These are phyloP conservation scores for Euphorbia pulcherrima DNA, from an alignment of 345 rosid species.

Conservation along the genomic window DNA sequence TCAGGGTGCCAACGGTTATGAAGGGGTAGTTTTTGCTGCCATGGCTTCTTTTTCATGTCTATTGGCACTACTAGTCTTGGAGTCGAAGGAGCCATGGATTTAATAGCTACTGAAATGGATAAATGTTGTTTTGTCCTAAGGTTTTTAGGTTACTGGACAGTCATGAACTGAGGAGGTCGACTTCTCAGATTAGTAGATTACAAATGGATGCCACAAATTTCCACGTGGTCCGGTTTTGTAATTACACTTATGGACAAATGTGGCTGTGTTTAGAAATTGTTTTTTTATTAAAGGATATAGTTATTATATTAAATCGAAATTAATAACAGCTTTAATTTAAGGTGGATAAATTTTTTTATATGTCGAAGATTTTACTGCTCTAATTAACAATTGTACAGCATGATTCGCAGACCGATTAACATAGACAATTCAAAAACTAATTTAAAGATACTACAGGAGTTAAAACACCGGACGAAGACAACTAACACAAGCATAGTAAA, in stretches of 20 bases:
- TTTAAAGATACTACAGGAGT: no score
- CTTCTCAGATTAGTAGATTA: conserved; percentile 3
- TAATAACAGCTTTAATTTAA: no score
- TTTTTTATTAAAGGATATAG: no score
- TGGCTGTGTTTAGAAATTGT: neutral
- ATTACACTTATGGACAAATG: conserved; percentile 16
- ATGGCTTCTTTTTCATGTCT: conserved; percentile 67
- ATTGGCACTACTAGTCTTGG: conserved; percentile 52
- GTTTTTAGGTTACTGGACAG: neutral
- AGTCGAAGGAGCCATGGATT: conserved; percentile 53
- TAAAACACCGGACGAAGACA: no score
- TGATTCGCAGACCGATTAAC: no score
- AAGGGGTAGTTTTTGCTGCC: conserved; percentile 56
- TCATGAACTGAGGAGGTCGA: conserved; percentile 8
- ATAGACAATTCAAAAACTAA: no score
- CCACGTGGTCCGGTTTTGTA: conserved; percentile 16
- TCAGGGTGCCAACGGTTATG: conserved; percentile 86
- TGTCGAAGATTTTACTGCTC: no score
- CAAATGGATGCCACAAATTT: conserved; percentile 12
- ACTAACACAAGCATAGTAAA: no score
- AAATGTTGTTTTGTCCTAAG: conserved; percentile 2
- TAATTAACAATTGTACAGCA: no score
- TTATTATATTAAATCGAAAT: no score
- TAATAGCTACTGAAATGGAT: neutral
- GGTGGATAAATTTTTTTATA: no score